Conservation (phyloP, 768 basidiomycete genomes). For the Udeniomyces megalosporus region DNA sequence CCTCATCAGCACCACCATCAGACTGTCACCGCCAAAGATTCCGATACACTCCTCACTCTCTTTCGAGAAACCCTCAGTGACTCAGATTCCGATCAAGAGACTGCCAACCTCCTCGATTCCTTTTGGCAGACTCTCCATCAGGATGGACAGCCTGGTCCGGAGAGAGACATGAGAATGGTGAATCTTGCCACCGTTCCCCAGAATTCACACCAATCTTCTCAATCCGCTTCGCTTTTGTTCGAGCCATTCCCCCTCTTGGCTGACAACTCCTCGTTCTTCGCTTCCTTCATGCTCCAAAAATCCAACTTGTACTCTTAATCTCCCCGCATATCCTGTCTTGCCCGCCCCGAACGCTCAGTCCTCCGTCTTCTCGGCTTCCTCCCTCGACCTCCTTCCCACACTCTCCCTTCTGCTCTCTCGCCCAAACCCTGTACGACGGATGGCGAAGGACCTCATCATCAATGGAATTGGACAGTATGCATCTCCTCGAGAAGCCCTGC, state of each 20-base stretch:
- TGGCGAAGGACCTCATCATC: neutral
- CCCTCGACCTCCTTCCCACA: neutral
- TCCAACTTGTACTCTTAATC: no score
- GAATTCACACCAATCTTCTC: neutral
- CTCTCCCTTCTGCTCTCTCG: constrained; percentile 3
- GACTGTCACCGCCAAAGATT: neutral
- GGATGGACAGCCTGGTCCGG: neutral
- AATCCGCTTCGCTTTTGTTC: neutral
- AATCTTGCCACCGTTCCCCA: neutral
- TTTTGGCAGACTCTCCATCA: neutral
- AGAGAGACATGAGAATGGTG: neutral
- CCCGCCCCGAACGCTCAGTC: neutral
- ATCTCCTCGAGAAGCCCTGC: neutral
- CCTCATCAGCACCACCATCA: no score
- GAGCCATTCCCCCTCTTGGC: neutral
- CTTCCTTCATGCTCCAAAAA: neutral
- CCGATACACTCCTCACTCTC: no score
- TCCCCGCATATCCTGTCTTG: neutral
- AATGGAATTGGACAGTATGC: neutral
- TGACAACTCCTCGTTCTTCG: neutral
- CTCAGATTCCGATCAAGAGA: neutral
- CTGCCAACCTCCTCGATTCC: neutral
- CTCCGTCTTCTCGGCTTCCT: neutral
- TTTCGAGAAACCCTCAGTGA: neutral
- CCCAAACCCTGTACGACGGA: neutral